Conservation (phyloP, 2,329 filamentous ascomycete genomes). For the Beauveria sp. region DNA sequence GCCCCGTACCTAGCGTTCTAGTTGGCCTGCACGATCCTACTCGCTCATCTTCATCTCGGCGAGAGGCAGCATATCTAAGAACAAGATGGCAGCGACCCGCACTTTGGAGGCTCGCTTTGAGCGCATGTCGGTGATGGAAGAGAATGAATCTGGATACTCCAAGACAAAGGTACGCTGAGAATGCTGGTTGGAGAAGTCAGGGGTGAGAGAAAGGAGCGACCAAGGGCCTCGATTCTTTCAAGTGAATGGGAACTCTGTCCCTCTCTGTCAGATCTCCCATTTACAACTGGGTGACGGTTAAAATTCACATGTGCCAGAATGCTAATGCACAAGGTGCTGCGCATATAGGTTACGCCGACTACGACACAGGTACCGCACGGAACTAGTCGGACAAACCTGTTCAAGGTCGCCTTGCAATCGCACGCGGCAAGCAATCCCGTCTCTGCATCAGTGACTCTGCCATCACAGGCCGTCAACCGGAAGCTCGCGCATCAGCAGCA, state of each 20-base stretch:
- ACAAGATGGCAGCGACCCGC: slow-evolving; percentile 50
- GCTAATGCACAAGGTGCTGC: background rate
- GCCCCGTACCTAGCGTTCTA: background rate
- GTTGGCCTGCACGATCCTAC: background rate
- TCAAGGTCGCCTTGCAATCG: slow-evolving; percentile 78
- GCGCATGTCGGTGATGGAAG: slow-evolving; percentile 81
- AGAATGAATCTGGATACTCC: slow-evolving; percentile 64
- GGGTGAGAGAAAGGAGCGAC: background rate
- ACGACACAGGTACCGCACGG: slow-evolving; percentile 41
- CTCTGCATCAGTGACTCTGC: slow-evolving; percentile 57
- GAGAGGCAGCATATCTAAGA: background rate
- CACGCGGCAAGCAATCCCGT: slow-evolving; percentile 54
- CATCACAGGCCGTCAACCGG: slow-evolving; percentile 57
- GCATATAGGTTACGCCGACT: slow-evolving; percentile 19
- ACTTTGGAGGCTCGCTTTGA: slow-evolving; percentile 82
- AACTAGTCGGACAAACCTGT: slow-evolving; percentile 67
- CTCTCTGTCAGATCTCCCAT: background rate
- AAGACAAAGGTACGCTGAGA: slow-evolving; percentile 68
- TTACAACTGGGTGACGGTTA: background rate
- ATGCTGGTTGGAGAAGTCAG: background rate
- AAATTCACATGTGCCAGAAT: background rate
- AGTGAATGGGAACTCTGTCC: background rate
- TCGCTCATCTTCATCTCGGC: background rate
- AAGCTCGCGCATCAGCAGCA: slow-evolving; percentile 26
- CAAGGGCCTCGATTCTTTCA: background rate